phyloP scores from a whole-genome alignment of 495 filamentous ascomycete genomes.

The Aspergillus saccharolyticus region DNA sequence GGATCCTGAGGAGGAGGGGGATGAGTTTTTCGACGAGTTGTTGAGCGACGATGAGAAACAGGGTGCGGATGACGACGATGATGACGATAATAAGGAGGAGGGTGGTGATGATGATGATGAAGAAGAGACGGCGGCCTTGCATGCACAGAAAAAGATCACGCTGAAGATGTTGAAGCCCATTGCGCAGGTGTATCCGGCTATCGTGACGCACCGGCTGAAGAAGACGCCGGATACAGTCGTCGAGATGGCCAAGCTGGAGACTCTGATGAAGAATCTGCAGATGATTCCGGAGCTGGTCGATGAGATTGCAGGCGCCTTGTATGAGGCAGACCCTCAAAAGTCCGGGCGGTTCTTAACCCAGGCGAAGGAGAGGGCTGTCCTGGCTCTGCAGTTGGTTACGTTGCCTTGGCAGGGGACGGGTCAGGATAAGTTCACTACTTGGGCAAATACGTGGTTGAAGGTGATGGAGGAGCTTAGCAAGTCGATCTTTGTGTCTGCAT shows the following conservation, averaged over 20 bases:
- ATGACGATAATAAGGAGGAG: conserved; percentile 39
- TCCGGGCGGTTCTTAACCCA: conserved; percentile 25
- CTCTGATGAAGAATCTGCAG: conserved; percentile 29
- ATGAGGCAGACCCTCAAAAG: conserved; percentile 34
- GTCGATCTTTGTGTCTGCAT: conserved; percentile 16
- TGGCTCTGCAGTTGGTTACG: conserved; percentile 25
- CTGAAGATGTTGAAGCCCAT: conserved; percentile 40
- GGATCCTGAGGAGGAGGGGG: conserved; percentile 61
- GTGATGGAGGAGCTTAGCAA: conserved; percentile 41
- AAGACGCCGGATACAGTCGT: conserved; percentile 18
- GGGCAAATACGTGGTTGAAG: conserved; percentile 47
- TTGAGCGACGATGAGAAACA: conserved; percentile 31
- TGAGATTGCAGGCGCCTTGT: conserved; percentile 46
- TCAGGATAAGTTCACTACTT: conserved; percentile 44
- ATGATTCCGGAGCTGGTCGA: conserved; percentile 42
- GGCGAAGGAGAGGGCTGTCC: conserved; percentile 25
- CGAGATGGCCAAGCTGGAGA: conserved; percentile 23
- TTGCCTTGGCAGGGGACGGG: conserved; percentile 22
- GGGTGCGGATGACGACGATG: conserved; percentile 42
- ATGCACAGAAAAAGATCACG: conserved; percentile 34
- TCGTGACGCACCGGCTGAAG: conserved; percentile 35
- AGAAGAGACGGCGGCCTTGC: conserved; percentile 27
- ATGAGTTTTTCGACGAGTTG: conserved; percentile 47
- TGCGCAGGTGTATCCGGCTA: conserved; percentile 38
- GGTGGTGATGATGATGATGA: conserved; percentile 23